Evolutionary conservation across 805 yeast genomes (phyloP), one percentile per base, ranked within the genome.

Genomic region (Suhomyces sp.): DNA sequence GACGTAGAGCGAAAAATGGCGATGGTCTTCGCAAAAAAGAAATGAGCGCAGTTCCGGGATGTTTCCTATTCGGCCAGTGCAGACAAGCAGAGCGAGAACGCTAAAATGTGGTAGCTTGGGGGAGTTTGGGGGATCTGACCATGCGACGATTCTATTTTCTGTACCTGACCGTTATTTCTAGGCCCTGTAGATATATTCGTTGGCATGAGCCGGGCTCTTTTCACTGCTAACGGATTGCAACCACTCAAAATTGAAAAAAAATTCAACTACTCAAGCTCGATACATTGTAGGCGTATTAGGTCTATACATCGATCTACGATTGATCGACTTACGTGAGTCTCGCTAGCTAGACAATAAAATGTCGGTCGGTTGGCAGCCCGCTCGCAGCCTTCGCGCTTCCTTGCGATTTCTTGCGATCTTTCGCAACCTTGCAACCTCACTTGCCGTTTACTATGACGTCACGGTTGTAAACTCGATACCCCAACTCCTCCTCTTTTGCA

Each of bases 1-100:
- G 43, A n/a, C 9, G 29, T 19, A n/a, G 22, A 17, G 13, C 21
- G n/a, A 29, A 29, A 44, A 20, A n/a, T 20, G 37, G n/a, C 21
- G 46, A 24, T 37, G 41, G 41, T 37, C 41, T 37, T 37, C 41
- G 41, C 41, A 37, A 17, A 37, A 37, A 37, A 37, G 22, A 37
- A 37, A 37, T 22, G 41, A 37, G 22, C 41, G 22, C n/a, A 37
- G 22, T 17, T 19, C 20, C 40, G 40, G 40, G 19, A 12, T 35
- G 9, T 35, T 35, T 2, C 40, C 17, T 35, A 35, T 35, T 15
- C 8, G 41, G 22, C 13, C 41, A 17, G 41, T 17, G 35, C 12
- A 31, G 35, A 31, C 9, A n/a, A n/a, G 35, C 17, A n/a, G 35
- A 9, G 35, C 35, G 35, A n/a, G 35, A 31, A 31, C 9, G 13